phyloP scores from a whole-genome alignment of 306 rosid genomes.

The Vigna radiata region DNA sequence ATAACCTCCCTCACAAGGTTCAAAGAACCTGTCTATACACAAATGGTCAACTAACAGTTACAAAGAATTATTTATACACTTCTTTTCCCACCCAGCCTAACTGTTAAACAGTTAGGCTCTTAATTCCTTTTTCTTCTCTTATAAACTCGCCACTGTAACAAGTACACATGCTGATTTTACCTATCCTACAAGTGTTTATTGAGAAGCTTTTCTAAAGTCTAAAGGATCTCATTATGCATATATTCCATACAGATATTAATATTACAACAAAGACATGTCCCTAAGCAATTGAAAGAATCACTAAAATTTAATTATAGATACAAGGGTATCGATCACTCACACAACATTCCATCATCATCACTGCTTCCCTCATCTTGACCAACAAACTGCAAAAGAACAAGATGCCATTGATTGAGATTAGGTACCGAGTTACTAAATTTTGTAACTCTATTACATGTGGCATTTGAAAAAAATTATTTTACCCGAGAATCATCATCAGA shows the following conservation, averaged over 20 bases:
- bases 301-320: not conserved
- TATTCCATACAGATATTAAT: constrained; percentile 18
- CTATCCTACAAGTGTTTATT: not conserved
- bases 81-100: no score
- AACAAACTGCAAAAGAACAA: constrained; percentile 55
- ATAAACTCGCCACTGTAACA: no score
- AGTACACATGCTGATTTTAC: not conserved
- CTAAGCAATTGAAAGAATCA: constrained; percentile 37
- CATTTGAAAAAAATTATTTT: constrained; percentile 35
- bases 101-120: no score
- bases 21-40: no score
- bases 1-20: no score
- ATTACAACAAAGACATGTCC: constrained; percentile 29
- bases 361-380: constrained; percentile 76
- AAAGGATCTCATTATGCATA: not conserved
- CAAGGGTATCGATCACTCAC: constrained; percentile 59
- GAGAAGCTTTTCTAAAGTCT: not conserved
- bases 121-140: no score
- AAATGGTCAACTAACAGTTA: no score
- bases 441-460: constrained; percentile 23
- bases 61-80: no score
- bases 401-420: constrained; percentile 36
- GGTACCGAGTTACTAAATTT: constrained; percentile 18
- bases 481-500: constrained; percentile 68
- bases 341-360: constrained; percentile 91